Base-by-base conservation (phyloP, 257 asterid species). In the Nicotiana benthamiana region DNA sequence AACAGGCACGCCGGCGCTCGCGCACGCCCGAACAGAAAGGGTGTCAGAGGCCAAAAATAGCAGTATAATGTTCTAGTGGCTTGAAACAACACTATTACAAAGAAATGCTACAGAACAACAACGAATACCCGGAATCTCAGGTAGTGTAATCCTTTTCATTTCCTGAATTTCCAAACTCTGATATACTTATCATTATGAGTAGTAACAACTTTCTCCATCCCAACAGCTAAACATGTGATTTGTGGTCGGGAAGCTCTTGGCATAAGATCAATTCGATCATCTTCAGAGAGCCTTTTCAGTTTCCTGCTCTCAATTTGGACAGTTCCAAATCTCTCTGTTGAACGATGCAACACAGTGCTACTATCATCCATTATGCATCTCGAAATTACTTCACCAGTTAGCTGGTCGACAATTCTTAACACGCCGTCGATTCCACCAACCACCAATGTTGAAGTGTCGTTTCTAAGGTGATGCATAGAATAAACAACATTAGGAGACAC, bases 381-480 rank as follows among this genome's bases (percentile, higher is more conserved):
- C 5, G 97, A 90, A 43, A 90, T 26, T 51, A 93, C 92, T 75
- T 89, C 89, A 1, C 99, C 99, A 20, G 80, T 89, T 67, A 87
- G 87, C 90, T 95, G 97, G 80, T 95, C 93, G n/a, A 93, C 61
- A 57, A 87, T 84, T 83, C 99, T 90, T 79, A 92, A 27, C 54
- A 95, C 90, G 4, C 99, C 99, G 36, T 95, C 99, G 83, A 95
- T 91, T 82, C 99, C 98, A 20, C 99, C 98, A 63, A 91, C 88
- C 59, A 87, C 97, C 82, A 95, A 75, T 20, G 96, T 91, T 22
- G 94, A 91, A 62, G 65, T 84, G 85, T 95, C 97, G 68, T 77
- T 87, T 54, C 75, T 83, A 80, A 95, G 82, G 85, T 95, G 97
- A 82, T 88, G 87, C 88, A 95, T 90, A 1, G 97, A 91, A 74